phyloP scores from a whole-genome alignment of 2,329 filamentous ascomycete species.

The Pseudogymnoascus sp. region DNA sequence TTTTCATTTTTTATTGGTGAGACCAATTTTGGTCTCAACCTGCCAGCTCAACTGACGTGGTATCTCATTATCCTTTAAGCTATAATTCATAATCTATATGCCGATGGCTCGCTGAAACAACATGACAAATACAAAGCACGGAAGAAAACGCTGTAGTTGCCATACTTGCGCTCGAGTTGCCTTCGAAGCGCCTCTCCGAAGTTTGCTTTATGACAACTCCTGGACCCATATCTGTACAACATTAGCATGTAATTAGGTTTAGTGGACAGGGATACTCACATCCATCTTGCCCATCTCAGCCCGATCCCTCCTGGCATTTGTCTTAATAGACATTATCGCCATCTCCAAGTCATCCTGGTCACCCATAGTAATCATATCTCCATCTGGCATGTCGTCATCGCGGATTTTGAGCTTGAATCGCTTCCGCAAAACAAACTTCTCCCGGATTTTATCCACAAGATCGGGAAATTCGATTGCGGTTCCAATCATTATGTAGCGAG shows the following conservation, averaged over 20 bases:
- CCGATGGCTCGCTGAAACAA: constrained; percentile 2
- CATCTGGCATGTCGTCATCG: constrained; percentile 68
- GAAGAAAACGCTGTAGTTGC: neutral
- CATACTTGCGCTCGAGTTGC: constrained; percentile 1
- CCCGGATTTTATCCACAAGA: constrained; percentile 69
- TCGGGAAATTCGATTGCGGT: constrained; percentile 66
- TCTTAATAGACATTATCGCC: constrained; percentile 64
- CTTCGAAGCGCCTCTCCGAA: neutral
- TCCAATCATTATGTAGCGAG: constrained; percentile 83
- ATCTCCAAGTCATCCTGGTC: constrained; percentile 95
- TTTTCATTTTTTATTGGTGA: neutral
- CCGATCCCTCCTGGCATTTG: constrained; percentile 62
- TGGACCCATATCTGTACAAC: constrained; percentile 3
- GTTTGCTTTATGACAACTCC: constrained; percentile 1
- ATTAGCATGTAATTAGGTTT: neutral
- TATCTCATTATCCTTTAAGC: constrained; percentile 3
- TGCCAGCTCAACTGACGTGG: constrained; percentile 1
- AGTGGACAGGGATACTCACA: constrained; percentile 49
- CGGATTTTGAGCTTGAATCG: constrained; percentile 84
- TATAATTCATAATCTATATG: constrained; percentile 7
- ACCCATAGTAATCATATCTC: constrained; percentile 94
- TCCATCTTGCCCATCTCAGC: constrained; percentile 90
- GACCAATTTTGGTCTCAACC: neutral
- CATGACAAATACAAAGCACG: constrained; percentile 1
- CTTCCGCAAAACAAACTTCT: constrained; percentile 74